These are phyloP conservation scores for Peronospora tabacina DNA, from an alignment of 352 stramenopile species.

Conservation along the genomic window DNA sequence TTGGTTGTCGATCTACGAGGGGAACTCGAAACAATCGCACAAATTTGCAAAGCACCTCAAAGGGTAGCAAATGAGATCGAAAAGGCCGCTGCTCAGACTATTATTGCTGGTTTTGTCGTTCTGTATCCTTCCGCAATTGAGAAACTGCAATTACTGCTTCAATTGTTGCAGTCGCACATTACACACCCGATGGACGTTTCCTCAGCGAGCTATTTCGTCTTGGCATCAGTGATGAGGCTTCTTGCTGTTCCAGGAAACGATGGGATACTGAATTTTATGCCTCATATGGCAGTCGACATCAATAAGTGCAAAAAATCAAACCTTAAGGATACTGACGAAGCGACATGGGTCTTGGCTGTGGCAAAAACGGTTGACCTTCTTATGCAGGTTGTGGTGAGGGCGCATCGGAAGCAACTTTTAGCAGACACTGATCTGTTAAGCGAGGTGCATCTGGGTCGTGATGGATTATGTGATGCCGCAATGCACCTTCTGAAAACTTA, in stretches of 20 bases:
- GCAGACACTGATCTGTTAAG: constrained; percentile 2
- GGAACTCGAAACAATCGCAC: constrained; percentile 46
- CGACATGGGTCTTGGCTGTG: constrained; percentile 14
- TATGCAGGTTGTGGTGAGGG: constrained; percentile 31
- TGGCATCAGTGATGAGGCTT: constrained; percentile 45
- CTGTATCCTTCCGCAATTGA: constrained; percentile 58
- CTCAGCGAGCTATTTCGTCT: constrained; percentile 46
- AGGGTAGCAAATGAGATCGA: constrained; percentile 28
- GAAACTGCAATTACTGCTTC: constrained; percentile 59
- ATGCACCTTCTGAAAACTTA: constrained; percentile 63
- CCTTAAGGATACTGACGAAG: constrained; percentile 6
- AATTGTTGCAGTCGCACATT: constrained; percentile 45
- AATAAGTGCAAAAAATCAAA: constrained; percentile 3
- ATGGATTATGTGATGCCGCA: constrained; percentile 31
- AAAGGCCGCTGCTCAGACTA: constrained; percentile 47
- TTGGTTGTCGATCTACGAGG: constrained; percentile 33
- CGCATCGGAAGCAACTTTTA: constrained; percentile 17
- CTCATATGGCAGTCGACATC: constrained; percentile 15
- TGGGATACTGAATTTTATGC: constrained; percentile 68
- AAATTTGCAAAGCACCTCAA: constrained; percentile 17
- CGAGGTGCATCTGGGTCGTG: background rate
- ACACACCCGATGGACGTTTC: constrained; percentile 18
- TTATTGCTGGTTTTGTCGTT: constrained; percentile 54
- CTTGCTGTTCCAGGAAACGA: constrained; percentile 50
- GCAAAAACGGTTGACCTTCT: constrained; percentile 38